Evolutionary conservation across 2,329 filamentous ascomycete genomes (phyloP), one percentile per base, ranked within the genome.

Genomic region (Apiospora koreana): DNA sequence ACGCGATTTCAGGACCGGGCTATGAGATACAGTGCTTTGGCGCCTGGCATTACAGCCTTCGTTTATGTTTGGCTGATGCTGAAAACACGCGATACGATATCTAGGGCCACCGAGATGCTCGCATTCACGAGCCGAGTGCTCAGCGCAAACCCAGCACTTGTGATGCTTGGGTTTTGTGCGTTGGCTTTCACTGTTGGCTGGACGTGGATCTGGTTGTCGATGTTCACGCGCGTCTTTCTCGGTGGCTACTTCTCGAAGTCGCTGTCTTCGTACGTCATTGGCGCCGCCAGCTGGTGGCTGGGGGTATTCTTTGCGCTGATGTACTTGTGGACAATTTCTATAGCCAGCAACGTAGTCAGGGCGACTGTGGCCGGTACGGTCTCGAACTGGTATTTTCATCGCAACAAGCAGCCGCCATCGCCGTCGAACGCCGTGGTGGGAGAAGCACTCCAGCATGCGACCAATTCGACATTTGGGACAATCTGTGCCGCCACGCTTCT

Each of bases 321-420:
- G 84, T 98, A 98, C 81, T 91, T 98, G 75, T 99, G 96, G 96
- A 96, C 94, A 0, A 85, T 98, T 54, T 93, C 93, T 2, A 89
- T 98, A 70, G 91, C 97, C 78, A 92, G 94, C 70, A 94, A 94
- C 23, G 88, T 98, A 28, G 95, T 99, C 80, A 91, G 96, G 71
- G 92, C 94, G 28, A 96, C 95, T 21, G 97, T 95, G 18, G 95
- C 94, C 31, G 96, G 96, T 14, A 97, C 95, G 0, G 95, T 98
- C 31, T 97, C 94, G 50, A 96, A 99, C 81, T 99, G 96, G 96
- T 99, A 99, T 82, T 99, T 98, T 81, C 95, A 98, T 81, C 94
- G 96, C 73, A 93, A 97, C 76, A 90, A 91, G 5, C 88, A 91
- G 14, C 94, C 95, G 6, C 86, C 92, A 10, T 91, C 94, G 2